A percentile compares a stretch with the other conserved stretches of the same genome.
phyloP scores from a whole-genome alignment of 352 stramenopile genomes.

The Phytophthora aleatoria region DNA sequence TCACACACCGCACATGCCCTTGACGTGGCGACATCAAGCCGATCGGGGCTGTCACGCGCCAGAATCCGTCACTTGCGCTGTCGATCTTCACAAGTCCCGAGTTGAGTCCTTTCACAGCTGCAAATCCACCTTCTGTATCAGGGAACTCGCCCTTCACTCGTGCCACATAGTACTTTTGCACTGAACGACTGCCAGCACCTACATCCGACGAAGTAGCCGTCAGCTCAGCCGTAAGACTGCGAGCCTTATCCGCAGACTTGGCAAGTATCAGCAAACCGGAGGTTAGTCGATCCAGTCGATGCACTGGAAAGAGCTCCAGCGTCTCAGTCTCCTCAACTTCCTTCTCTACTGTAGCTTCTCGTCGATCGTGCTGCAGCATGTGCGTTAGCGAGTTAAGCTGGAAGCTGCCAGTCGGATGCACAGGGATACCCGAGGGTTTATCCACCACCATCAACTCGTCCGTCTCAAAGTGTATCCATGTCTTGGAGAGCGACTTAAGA shows the following conservation, averaged over 20 bases:
- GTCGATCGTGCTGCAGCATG: constrained; percentile 43
- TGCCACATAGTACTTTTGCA: constrained; percentile 65
- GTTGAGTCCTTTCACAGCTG: constrained; percentile 11
- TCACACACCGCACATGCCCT: constrained; percentile 32
- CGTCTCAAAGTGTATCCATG: constrained; percentile 53
- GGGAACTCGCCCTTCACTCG: constrained; percentile 55
- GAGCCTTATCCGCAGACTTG: constrained; percentile 51
- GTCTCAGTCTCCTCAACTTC: constrained; percentile 33
- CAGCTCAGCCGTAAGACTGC: constrained; percentile 46
- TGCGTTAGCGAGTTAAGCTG: constrained; percentile 89
- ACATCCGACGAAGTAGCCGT: constrained; percentile 24
- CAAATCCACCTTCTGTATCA: constrained; percentile 14
- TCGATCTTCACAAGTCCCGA: constrained; percentile 25
- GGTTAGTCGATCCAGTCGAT: constrained; percentile 95
- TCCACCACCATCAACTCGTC: constrained; percentile 62
- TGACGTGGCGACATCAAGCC: constrained; percentile 31
- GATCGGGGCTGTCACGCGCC: constrained; percentile 49
- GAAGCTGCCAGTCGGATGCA: constrained; percentile 92
- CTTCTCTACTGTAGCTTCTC: constrained; percentile 2
- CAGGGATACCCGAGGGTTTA: constrained; percentile 90
- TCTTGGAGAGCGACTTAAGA: constrained; percentile 12
- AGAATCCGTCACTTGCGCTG: constrained; percentile 25
- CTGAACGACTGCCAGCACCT: constrained; percentile 22
- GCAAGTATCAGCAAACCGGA: constrained; percentile 71
- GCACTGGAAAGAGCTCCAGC: constrained; percentile 75